Percentiles rank a stretch among this genome's conserved stretches.
Evolutionary conservation across 2,329 filamentous ascomycete genomes (phyloP).

Genomic region (Fusarium heterosporum): DNA sequence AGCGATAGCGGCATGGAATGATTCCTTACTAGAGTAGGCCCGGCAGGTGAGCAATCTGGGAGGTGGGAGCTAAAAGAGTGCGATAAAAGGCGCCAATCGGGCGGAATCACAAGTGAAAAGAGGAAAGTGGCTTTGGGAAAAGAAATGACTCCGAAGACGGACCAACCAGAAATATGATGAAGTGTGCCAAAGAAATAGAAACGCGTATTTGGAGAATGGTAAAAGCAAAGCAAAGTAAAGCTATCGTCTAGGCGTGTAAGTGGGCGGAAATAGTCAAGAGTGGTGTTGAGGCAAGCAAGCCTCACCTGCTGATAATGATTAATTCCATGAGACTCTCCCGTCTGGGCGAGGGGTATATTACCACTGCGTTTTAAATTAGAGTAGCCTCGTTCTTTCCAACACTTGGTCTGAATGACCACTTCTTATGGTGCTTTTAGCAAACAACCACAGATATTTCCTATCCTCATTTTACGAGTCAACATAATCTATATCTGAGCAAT

Average conservation of each 20-base stretch:
- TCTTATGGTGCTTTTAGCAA: constrained; percentile 1
- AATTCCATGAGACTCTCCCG: no score
- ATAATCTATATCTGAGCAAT: neutral
- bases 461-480: neutral
- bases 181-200: neutral
- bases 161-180: neutral
- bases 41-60: neutral
- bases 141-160: constrained; percentile 5
- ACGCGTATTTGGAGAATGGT: neutral
- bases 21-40: constrained; percentile 7
- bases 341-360: no score
- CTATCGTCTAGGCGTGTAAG: constrained; percentile 11
- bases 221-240: constrained; percentile 11
- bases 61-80: neutral
- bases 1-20: constrained; percentile 10
- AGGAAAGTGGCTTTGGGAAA: constrained; percentile 7
- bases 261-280: neutral
- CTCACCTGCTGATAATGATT: neutral
- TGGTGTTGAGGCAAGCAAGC: neutral
- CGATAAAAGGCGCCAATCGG: constrained; percentile 27
- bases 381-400: neutral
- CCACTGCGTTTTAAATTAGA: neutral
- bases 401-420: neutral
- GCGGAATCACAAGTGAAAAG: constrained; percentile 28
- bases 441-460: constrained; percentile 6